Evolutionary conservation across 2,329 filamentous ascomycete species (phyloP), one percentile per base, ranked within the genome.

Genomic region (Hypoxylon sp.): DNA sequence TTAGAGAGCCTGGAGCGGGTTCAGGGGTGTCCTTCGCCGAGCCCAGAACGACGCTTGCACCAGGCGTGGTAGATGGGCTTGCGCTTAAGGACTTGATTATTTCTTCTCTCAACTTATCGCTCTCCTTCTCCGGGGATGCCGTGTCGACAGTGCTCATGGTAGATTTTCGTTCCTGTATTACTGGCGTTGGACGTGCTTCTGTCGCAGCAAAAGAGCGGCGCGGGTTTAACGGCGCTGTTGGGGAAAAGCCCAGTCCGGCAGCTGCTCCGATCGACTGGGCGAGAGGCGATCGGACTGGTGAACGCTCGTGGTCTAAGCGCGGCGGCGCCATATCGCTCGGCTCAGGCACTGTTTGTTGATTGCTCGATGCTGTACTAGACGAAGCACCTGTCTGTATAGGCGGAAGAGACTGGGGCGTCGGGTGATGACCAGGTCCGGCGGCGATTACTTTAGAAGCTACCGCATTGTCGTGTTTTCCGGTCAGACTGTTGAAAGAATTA

Each of bases 61-160:
- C 58, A 17, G 66, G 65, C 1, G 72, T 66, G 21, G 57, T 55
- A 5, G 67, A 42, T 4, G 74, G 67, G 24, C 74, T 74, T 10
- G 87, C 82, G 51, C 81, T 87, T 2, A 93, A 77, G 37, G 86
- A 89, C 55, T 84, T 85, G 49, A 91, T 85, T 51, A 93, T 93
- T 66, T 93, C 90, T 57, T 91, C 88, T 23, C 86, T 82, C 42
- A 93, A 72, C 53, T 83, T 80, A 63, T 93, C 90, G 67, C 84
- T 92, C 67, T 92, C 89, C 63, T 88, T 84, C 56, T 87, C 78
- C 24, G 85, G 81, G 0, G 81, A 81, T 6, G 75, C 77, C 6
- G 80, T 79, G 8, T 79, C 79, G 8, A 75, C 69, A 0, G 81
- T 82, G 67, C 81, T 83, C 43, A 79, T 71, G 0, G 79, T 81